Percentiles rank a stretch among this genome's conserved stretches.
phyloP scores from a whole-genome alignment of 2,329 filamentous ascomycete genomes.

The Cadophora sp. region DNA sequence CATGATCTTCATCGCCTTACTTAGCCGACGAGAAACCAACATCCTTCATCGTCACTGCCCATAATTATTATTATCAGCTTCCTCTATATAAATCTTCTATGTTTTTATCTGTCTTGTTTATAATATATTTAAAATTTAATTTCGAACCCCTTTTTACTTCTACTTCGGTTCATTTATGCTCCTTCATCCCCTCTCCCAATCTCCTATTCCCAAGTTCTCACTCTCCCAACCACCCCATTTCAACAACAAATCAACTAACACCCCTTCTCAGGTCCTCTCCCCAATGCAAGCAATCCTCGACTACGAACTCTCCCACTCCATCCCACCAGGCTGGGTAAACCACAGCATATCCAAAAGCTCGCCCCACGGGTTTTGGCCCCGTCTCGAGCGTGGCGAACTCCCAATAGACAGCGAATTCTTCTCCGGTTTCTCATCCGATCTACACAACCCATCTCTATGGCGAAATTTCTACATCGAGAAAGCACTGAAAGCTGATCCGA shows the following conservation, averaged over 20 bases:
- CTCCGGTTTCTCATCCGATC: constrained; percentile 74
- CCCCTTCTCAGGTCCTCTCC: constrained; percentile 68
- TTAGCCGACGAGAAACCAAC: too few relatives aligned
- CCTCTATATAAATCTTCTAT: too few relatives aligned
- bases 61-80: too few relatives aligned
- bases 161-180: too few relatives aligned
- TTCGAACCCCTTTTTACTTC: too few relatives aligned
- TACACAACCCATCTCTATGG: constrained; percentile 74
- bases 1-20: too few relatives aligned
- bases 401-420: constrained; percentile 79
- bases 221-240: too few relatives aligned
- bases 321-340: constrained; percentile 91
- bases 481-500: constrained; percentile 46
- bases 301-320: constrained; percentile 78
- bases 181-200: neutral
- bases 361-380: constrained; percentile 86
- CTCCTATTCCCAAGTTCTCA: too few relatives aligned
- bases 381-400: constrained; percentile 84
- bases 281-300: constrained; percentile 93
- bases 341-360: constrained; percentile 81
- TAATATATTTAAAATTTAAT: too few relatives aligned
- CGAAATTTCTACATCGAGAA: constrained; percentile 12
- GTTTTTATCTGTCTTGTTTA: too few relatives aligned
- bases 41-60: too few relatives aligned
- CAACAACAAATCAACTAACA: constrained; percentile 34